Conservation (phyloP, 495 filamentous ascomycete genomes). For the Tuber melanosporum region DNA sequence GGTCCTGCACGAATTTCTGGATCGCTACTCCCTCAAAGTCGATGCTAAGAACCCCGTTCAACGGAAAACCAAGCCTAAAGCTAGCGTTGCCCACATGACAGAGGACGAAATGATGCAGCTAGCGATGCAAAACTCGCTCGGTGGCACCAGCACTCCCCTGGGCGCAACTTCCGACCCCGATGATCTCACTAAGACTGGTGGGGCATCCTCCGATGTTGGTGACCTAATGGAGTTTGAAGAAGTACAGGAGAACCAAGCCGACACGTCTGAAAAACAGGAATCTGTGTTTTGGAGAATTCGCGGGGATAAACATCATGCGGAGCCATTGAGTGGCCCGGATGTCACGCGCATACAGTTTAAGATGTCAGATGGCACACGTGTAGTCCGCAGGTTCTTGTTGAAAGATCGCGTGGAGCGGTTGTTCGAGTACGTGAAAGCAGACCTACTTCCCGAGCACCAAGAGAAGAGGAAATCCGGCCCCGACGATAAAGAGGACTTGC, state of each 20-base stretch:
- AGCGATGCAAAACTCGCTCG: slow-evolving; percentile 54
- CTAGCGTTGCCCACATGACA: slow-evolving; percentile 79
- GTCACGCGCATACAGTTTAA: slow-evolving; percentile 88
- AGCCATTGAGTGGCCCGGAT: slow-evolving; percentile 62
- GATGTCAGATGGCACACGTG: slow-evolving; percentile 62
- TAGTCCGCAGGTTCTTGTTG: slow-evolving; percentile 75
- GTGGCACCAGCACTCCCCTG: slow-evolving; percentile 22
- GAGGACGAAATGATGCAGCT: slow-evolving; percentile 95
- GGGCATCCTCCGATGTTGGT: slow-evolving; percentile 15
- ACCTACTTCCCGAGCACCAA: slow-evolving; percentile 56
- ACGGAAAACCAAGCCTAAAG: slow-evolving; percentile 59
- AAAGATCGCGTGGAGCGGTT: slow-evolving; percentile 73
- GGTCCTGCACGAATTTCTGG: slow-evolving; percentile 89
- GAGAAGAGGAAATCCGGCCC: slow-evolving; percentile 51
- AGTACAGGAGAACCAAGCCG: slow-evolving; percentile 13
- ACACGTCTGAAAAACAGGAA: slow-evolving; percentile 17
- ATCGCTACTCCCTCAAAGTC: slow-evolving; percentile 80
- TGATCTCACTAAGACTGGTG: slow-evolving; percentile 71
- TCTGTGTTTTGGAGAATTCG: slow-evolving; percentile 52
- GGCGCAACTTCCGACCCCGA: slow-evolving; percentile 62
- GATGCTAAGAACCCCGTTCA: slow-evolving; percentile 89
- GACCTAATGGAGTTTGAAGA: slow-evolving; percentile 42
- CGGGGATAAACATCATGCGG: slow-evolving; percentile 62
- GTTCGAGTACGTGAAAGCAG: slow-evolving; percentile 94
- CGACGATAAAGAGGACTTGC: background rate